These are phyloP conservation scores for Spencermartinsiella ligniputridi DNA, from an alignment of 1,139 yeast species.

Conservation along the genomic window DNA sequence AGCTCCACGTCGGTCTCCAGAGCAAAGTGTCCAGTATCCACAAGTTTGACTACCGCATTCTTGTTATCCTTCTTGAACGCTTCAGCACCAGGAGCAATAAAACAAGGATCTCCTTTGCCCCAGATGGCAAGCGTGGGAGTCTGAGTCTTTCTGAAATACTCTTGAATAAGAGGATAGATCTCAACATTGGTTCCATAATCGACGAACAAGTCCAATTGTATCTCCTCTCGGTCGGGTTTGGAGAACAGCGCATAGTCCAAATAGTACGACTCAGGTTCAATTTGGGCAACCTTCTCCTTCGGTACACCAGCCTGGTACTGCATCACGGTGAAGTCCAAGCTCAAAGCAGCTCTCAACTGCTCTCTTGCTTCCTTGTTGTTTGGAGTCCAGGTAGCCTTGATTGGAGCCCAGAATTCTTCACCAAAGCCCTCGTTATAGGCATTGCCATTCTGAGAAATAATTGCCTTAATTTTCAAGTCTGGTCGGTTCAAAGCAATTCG, in stretches of 20 bases:
- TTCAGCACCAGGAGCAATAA: slow-evolving; percentile 36
- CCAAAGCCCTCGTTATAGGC: slow-evolving; percentile 42
- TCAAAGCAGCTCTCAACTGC: slow-evolving; percentile 21
- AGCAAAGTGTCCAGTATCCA: slow-evolving; percentile 42
- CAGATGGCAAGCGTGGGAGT: slow-evolving; percentile 40
- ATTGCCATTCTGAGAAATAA: slow-evolving; percentile 43
- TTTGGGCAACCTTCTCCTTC: slow-evolving; percentile 21
- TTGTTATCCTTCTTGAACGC: slow-evolving; percentile 36
- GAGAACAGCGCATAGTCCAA: slow-evolving; percentile 33
- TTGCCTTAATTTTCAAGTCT: slow-evolving; percentile 26
- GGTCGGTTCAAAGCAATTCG: slow-evolving; percentile 37
- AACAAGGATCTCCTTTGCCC: slow-evolving; percentile 43
- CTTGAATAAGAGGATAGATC: slow-evolving; percentile 39
- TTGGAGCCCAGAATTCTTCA: slow-evolving; percentile 37
- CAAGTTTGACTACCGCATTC: slow-evolving; percentile 28
- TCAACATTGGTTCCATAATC: slow-evolving; percentile 38
- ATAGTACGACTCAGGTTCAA: slow-evolving; percentile 36
- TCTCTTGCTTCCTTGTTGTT: slow-evolving; percentile 16
- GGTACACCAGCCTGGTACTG: slow-evolving; percentile 34
- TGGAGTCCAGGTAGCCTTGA: slow-evolving; percentile 34
- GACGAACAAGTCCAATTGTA: slow-evolving; percentile 36
- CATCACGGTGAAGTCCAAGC: slow-evolving; percentile 18
- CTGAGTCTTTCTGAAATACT: slow-evolving; percentile 33
- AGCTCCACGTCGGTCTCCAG: slow-evolving; percentile 28
- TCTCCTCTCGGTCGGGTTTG: slow-evolving; percentile 29